Evolutionary conservation across 2,329 filamentous ascomycete species (phyloP), one percentile per base, ranked within the genome.

Genomic region (Microcyclospora tardicrescens): DNA sequence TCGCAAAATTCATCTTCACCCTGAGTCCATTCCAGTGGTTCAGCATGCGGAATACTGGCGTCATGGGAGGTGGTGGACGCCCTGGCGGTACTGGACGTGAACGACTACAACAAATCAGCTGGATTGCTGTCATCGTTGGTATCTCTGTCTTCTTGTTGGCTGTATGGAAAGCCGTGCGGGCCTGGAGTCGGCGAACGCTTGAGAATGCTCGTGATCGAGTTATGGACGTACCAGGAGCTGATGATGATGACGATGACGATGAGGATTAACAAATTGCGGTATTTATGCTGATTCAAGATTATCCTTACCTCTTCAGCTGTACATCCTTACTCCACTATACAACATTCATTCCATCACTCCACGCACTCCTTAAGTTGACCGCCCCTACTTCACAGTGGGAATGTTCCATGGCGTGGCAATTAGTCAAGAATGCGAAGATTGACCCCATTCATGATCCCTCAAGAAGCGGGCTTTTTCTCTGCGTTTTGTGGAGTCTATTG

Each of bases 351-450:
- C 36, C 27, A 15, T 27, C 13, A 6, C 16, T 5, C 13, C 9
- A 12, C 31, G 9, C 27, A 15, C 14, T 39, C 82, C 81, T 93
- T 94, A 82, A 94, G 86, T 91, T 93, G 84, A 86, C 74, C 73
- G 77, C 69, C 69, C 71, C 74, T 67, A 66, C 42, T 38, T 37
- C 29, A 31, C 19, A 10, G 10, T 19, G 29, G 41, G 45, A 36
- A 54, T 53, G 30, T 39, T 72, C 81, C 74, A 74, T 89, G 79
- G 77, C 75, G 76, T 86, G 84, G 78, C 81, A 79, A 91, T 87
- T 79, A 91, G 86, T 94, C 86, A 83, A 77, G 79, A 24, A 81
- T 93, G 86, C 86, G 84, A 71, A 94, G 71, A 94, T 73, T 49
- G 52, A 72, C 52, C 50, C 49, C 30, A 5, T 15, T 32, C 12